Conservation (phyloP, 352 stramenopile species). For the Phytophthora ohioensis region DNA sequence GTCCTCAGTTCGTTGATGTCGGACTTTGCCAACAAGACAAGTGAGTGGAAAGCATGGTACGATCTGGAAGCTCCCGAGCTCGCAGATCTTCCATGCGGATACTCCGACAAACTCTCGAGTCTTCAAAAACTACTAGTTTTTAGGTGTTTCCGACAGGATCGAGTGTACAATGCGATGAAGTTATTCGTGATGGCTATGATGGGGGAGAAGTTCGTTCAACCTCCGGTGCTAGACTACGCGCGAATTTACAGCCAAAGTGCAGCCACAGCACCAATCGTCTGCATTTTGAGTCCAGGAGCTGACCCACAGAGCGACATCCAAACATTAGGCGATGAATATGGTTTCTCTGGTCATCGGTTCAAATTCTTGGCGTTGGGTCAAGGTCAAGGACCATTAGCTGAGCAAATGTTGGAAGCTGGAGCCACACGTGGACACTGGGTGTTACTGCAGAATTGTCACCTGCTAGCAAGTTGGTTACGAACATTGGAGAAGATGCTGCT, state of each 20-base stretch:
- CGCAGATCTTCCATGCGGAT: conserved; percentile 82
- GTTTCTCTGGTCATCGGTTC: conserved; percentile 92
- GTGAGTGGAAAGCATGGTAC: conserved; percentile 94
- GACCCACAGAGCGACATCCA: conserved; percentile 96
- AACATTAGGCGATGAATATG: conserved; percentile 91
- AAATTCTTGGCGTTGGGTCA: conserved; percentile 95
- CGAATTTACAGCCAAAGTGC: conserved; percentile 93
- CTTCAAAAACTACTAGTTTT: conserved; percentile 94
- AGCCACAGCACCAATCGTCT: conserved; percentile 92
- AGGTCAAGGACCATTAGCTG: conserved; percentile 93
- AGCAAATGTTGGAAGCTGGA: conserved; percentile 94
- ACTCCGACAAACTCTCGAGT: conserved; percentile 75
- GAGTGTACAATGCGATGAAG: conserved; percentile 97
- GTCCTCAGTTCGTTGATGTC: conserved; percentile 63
- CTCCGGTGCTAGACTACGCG: conserved; percentile 94
- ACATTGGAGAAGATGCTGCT: conserved; percentile 95
- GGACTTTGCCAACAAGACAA: conserved; percentile 59
- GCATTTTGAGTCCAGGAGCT: conserved; percentile 94
- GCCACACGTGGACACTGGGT: conserved; percentile 91
- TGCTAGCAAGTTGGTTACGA: conserved; percentile 94
- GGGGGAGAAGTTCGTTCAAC: conserved; percentile 96
- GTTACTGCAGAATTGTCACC: conserved; percentile 96
- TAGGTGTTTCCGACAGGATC: conserved; percentile 94
- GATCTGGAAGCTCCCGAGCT: conserved; percentile 93
- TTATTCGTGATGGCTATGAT: conserved; percentile 94